Base-by-base conservation (phyloP, 2,329 filamentous ascomycete species). In the Pseudogymnoascus sp. region DNA sequence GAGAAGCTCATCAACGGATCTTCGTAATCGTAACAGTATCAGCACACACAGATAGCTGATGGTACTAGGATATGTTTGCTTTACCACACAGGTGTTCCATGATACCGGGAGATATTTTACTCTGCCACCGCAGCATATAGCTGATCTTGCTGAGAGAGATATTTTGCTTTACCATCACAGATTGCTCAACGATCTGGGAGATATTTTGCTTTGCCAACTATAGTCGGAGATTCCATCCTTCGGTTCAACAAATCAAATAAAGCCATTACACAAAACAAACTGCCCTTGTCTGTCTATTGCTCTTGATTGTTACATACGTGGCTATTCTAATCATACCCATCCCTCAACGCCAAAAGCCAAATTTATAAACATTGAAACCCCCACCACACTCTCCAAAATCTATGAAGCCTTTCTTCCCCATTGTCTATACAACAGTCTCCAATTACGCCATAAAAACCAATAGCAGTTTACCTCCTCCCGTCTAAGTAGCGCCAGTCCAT, bases 1-100 rank as follows among this genome's bases (percentile, higher is more conserved):
- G 81, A 89, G 68, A 67, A 62, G 29, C 61, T 71, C 39, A 71
- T 71, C 47, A 70, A 67, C 35, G 44, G 57, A 24, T 33, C 60
- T 13, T 59, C 17, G 50, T 54, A 33, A 54, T 33, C 9, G 11
- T 54, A 17, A 17, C 26, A 54, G 44, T 33, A 54, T 11, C 17
- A 33, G 17, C 44, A 54, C 44, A 17, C 44, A 33, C n/a, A 33
- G 44, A 31, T 17, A 54, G n/a, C 44, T 54, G 26, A 17, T 54
- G 44, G 44, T 54, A 31, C 44, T 54, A 33, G 29, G 44, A 9
- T 21, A 24, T 29, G 24, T 47, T 47, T 29, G 26, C 44, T 33
- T 54, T 33, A 54, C 29, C 44, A 15, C 44, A 54, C 44, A 31
- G 44, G 11, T 54, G 17, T 50, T 54, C 29, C 33, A 54, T 54